Base-by-base conservation (phyloP, 2,329 filamentous ascomycete species). In the Aspergillus neotritici region DNA sequence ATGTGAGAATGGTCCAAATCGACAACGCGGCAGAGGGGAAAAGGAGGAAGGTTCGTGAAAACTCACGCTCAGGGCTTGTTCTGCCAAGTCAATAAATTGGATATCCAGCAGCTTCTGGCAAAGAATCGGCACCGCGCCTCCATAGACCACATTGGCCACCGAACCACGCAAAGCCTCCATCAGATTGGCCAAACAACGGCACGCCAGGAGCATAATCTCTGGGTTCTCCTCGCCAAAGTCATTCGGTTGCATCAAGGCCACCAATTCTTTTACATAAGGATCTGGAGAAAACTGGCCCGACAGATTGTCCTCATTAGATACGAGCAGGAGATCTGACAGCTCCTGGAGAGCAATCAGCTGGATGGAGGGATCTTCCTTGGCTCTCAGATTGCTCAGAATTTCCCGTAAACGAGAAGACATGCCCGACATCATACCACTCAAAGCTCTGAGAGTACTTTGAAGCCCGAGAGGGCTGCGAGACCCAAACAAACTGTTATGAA, bases 41-140 rank as follows among this genome's bases (percentile, higher is more conserved):
- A 10, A 13, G n/a, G 34, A 21, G 30, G 37, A 11, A 28, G 16
- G 30, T 25, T 25, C 21, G 9, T 9, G 29, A 43, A 44, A 41
- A 71, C 75, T 62, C 66, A 79, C 76, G 71, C 89, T 98, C 38
- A 98, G 72, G 45, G 93, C 89, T 70, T 98, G 94, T 69, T 98
- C 93, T 31, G 94, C 94, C 41, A 98, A 75, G 65, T 98, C 93
- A 63, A 98, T 98, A 65, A 91, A 98, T 49, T 91, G 85, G 35
- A 97, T 97, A 67, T 97, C 90, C 48, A 97, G 75, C 25, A 98
- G 75, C 68, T 97, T 98, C 61, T 91, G 87, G 69, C 93, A 97
- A 17, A 98, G 73, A 10, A 98, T 83, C 2, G 93, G 90, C 4
- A 98, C 93, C 29, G 93, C 93, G 38, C 89, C 88, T n/a, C 90